Conservation (phyloP, 352 stramenopile genomes). For the Globisporangium polare region DNA sequence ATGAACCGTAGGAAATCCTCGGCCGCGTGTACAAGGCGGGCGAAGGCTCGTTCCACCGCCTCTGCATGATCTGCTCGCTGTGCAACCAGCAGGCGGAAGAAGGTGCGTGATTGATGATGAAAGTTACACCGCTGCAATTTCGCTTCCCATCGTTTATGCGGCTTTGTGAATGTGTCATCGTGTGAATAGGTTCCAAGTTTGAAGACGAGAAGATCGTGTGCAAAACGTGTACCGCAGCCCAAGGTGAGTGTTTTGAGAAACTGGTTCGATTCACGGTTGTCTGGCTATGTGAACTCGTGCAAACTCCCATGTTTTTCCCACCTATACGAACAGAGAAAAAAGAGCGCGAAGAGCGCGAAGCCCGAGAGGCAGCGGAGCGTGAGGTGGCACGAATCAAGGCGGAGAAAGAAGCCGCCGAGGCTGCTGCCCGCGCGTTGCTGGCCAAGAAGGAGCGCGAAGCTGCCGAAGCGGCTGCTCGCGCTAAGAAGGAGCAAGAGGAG, state of each 20-base stretch:
- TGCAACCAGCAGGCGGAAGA: constrained; percentile 71
- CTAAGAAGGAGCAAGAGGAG: constrained; percentile 44
- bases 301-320: no score
- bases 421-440: constrained; percentile 31
- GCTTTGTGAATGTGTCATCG: not conserved
- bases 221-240: constrained; percentile 40
- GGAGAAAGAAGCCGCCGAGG: constrained; percentile 49
- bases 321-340: constrained; percentile 11
- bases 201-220: constrained; percentile 58
- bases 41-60: constrained; percentile 63
- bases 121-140: not conserved
- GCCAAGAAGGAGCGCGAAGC: constrained; percentile 46
- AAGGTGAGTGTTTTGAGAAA: constrained; percentile 24
- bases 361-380: constrained; percentile 47
- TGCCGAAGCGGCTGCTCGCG: constrained; percentile 36
- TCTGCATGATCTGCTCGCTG: constrained; percentile 74
- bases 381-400: constrained; percentile 38
- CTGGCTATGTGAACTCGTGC: not conserved
- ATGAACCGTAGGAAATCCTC: constrained; percentile 53
- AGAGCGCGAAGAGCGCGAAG: constrained; percentile 50
- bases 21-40: constrained; percentile 67
- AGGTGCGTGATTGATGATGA: constrained; percentile 24
- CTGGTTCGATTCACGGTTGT: not conserved
- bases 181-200: constrained; percentile 27
- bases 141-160: not conserved